Evolutionary conservation across 192 early-diverging fungal genomes (phyloP), one percentile per base, ranked within the genome.

Genomic region (Gigaspora rosea): DNA sequence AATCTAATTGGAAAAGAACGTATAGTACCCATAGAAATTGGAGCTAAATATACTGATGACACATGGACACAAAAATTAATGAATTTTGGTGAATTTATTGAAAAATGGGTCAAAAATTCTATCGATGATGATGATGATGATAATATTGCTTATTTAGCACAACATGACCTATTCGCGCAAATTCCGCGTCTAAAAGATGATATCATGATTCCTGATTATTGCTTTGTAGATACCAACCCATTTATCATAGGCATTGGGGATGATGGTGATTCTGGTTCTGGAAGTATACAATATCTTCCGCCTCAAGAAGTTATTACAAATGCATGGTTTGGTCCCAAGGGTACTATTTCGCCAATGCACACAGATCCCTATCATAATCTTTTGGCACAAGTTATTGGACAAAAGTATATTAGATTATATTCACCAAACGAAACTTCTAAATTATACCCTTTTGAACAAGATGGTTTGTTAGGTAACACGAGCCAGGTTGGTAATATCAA

Each of bases 311-410:
- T 91, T 2, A 76, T 85, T 11, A 78, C 85, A 67, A 89, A 93
- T 78, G 86, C 89, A 0, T 97, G 96, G 96, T 85, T 97, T 73
- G 96, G 96, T 2, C 96, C 96, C 1, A 48, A 62, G 18, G 87
- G 88, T 2, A 97, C 96, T 0, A 83, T 95, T 0, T 94, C 96
- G 8, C 95, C 96, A 0, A 82, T 96, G 76, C 96, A 97, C 71
- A 89, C 87, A 6, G 96, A 97, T 70, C 87, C 88, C 3, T 88
- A 91, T 68, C 85, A 95, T 65, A 97, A 97, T 70, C 70, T 96
- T 49, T 88, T 96, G 75, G 91, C 90, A 2, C 96, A 97, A 81
- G 91, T 95, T 3, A 91, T 92, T 11, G 96, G 96, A 0, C 79
- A 77, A 70, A 97, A 97, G 68, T 92, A 94, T 70, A 76, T 97